These are phyloP conservation scores for Pistacia atlantica DNA, from an alignment of 345 rosid genomes.

Conservation along the genomic window DNA sequence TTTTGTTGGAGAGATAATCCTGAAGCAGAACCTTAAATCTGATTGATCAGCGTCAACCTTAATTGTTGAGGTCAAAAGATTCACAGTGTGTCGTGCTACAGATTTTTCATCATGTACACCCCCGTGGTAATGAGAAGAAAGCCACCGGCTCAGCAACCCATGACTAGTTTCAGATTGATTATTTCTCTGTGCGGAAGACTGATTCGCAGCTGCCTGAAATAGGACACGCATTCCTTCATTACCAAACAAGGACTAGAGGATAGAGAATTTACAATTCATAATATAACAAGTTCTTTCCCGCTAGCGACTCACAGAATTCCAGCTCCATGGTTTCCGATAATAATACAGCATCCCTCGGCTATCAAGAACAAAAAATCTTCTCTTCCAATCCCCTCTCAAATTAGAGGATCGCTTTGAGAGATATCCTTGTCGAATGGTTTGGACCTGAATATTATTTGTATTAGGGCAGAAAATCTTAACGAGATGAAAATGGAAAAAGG, in stretches of 20 bases:
- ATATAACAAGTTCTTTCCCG: conserved; percentile 15
- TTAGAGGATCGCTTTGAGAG: conserved; percentile 84
- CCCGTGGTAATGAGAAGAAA: conserved; percentile 81
- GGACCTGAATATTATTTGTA: conserved; percentile 47
- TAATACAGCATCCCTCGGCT: conserved; percentile 83
- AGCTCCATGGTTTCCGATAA: conserved; percentile 71
- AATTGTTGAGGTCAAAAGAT: conserved; percentile 75
- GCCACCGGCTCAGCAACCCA: conserved; percentile 77
- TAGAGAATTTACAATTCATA: conserved; percentile 6
- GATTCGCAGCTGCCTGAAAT: conserved; percentile 61
- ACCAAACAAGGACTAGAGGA: conserved; percentile 6
- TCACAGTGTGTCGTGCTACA: conserved; percentile 72
- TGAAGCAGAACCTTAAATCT: conserved; percentile 81
- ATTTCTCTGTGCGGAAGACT: conserved; percentile 49
- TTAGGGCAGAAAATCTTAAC: background rate
- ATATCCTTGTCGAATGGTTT: conserved; percentile 81
- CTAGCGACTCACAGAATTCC: conserved; percentile 57
- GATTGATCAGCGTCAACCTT: conserved; percentile 80
- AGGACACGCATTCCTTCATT: conserved; percentile 24
- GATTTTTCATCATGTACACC: conserved; percentile 73
- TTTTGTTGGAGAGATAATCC: conserved; percentile 68
- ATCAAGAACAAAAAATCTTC: conserved; percentile 82
- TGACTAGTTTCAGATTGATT: conserved; percentile 51
- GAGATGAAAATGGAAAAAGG: background rate
- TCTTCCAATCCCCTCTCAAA: conserved; percentile 81